Evolutionary conservation across 2,329 filamentous ascomycete species (phyloP).

Genomic region (Scedosporium boydii): DNA sequence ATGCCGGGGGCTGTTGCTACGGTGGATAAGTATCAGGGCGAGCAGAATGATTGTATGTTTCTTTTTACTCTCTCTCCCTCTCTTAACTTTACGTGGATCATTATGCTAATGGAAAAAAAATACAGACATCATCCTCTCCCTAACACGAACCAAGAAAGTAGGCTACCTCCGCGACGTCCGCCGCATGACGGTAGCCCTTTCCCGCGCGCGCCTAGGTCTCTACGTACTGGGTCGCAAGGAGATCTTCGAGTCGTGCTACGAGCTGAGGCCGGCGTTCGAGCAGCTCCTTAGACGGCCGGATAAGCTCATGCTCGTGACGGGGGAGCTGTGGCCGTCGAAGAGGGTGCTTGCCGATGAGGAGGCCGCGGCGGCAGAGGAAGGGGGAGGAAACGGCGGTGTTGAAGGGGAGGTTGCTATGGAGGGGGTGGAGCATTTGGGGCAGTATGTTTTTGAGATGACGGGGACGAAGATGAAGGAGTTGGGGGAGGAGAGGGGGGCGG

Average conservation of each 20-base stretch:
- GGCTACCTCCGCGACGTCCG: slow-evolving; percentile 92
- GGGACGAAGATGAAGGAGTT: slow-evolving; percentile 47
- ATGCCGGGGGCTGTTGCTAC: slow-evolving; percentile 84
- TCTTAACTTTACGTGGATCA: slow-evolving; percentile 4
- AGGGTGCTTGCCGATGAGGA: slow-evolving; percentile 39
- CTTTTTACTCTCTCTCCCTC: neutral
- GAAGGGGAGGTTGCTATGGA: slow-evolving; percentile 66
- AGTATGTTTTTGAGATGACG: slow-evolving; percentile 97
- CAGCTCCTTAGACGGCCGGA: slow-evolving; percentile 67
- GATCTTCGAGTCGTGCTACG: slow-evolving; percentile 81
- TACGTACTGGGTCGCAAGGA: slow-evolving; percentile 85
- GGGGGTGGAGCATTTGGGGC: slow-evolving; percentile 83
- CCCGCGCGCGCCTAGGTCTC: slow-evolving; percentile 79
- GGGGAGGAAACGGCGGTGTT: slow-evolving; percentile 20
- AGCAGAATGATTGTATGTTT: slow-evolving; percentile 92
- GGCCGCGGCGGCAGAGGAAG: slow-evolving; percentile 22
- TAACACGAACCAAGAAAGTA: slow-evolving; percentile 79
- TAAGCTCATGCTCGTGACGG: slow-evolving; percentile 70
- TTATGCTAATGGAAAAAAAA: neutral
- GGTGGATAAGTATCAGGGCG: slow-evolving; percentile 97
- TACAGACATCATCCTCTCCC: slow-evolving; percentile 80
- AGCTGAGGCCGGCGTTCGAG: slow-evolving; percentile 80
- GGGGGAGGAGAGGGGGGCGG: slow-evolving; percentile 9
- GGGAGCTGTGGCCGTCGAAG: slow-evolving; percentile 73
- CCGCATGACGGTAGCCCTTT: slow-evolving; percentile 87